Percentiles rank a stretch among this genome's conserved stretches.
Conservation (phyloP, 495 filamentous ascomycete species). For the Neurospora sp. region DNA sequence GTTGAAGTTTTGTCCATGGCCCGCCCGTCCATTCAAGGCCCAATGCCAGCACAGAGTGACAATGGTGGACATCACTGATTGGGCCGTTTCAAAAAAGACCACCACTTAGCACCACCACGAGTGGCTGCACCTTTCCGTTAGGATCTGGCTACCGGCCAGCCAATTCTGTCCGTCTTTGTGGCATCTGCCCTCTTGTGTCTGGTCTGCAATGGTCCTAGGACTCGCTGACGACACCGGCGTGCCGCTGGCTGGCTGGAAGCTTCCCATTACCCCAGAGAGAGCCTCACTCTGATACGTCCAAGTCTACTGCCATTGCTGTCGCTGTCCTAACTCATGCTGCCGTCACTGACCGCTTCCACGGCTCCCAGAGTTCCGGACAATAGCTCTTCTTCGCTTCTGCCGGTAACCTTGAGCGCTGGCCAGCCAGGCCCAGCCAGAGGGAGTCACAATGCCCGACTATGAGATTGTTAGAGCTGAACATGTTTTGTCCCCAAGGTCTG, state of each 20-base stretch:
- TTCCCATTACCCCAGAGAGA: not conserved
- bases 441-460: not conserved
- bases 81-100: not conserved
- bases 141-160: not conserved
- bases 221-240: not conserved
- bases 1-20: not conserved
- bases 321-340: not conserved
- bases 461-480: not conserved
- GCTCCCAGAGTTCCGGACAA: not conserved
- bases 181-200: not conserved
- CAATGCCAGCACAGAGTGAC: not conserved
- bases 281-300: not conserved
- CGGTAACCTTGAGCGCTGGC: not conserved
- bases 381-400: conserved; percentile 1
- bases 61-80: not conserved
- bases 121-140: not conserved
- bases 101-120: not conserved
- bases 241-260: not conserved
- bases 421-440: not conserved
- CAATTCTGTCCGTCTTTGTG: not conserved
- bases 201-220: not conserved
- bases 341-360: not conserved
- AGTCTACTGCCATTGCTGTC: not conserved
- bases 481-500: not conserved
- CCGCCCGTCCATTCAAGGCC: not conserved